Evolutionary conservation across 306 rosid species (phyloP), one percentile per base, ranked within the genome.

Genomic region (Begonia fuchsioides): DNA sequence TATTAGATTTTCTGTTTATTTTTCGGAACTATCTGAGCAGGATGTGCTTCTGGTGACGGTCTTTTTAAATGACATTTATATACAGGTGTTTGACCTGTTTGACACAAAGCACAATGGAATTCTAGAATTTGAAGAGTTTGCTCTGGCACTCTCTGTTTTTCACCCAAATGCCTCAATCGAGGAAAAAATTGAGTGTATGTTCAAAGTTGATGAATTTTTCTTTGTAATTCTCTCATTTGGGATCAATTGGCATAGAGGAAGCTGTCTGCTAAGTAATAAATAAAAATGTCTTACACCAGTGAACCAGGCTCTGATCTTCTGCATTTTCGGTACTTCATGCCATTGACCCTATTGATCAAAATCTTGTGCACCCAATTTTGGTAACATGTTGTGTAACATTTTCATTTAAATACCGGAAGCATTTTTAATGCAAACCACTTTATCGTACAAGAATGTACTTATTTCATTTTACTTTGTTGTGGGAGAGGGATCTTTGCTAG

Each of bases 61-160:
- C 48, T 32, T 44, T n/a, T 58, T 26, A 49, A 55, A 15, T 13
- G 16, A 58, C 17, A 68, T n/a, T n/a, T n/a, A n/a, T n/a, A n/a
- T n/a, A n/a, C 65, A 76, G 96, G 98, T 90, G 38, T 90, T 90
- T 58, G 98, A 90, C 69, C 71, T 90, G 68, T 90, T 90, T 57
- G 98, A 90, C 61, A 82, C 93, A 53, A 90, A 85, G 74, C 98
- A 90, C 77, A 85, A 90, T 73, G 98, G 98, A 57, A 85, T 90
- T 60, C 74, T 90, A 13, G 98, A 94, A 48, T 90, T 90, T 55
- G 98, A 90, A 71, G 98, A 85, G 82, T 90, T 90, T 69, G 98
- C 98, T 39, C 95, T 87, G 8, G 94, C 98, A 38, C 76, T 90
- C 55, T 90, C 98, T 0, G 94, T 90, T 41, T 90, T 90, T 72